A percentile compares a stretch with the other conserved stretches of the same genome.
Conservation (phyloP, 768 basidiomycete species). For the Paxillus ammoniavirescens region DNA sequence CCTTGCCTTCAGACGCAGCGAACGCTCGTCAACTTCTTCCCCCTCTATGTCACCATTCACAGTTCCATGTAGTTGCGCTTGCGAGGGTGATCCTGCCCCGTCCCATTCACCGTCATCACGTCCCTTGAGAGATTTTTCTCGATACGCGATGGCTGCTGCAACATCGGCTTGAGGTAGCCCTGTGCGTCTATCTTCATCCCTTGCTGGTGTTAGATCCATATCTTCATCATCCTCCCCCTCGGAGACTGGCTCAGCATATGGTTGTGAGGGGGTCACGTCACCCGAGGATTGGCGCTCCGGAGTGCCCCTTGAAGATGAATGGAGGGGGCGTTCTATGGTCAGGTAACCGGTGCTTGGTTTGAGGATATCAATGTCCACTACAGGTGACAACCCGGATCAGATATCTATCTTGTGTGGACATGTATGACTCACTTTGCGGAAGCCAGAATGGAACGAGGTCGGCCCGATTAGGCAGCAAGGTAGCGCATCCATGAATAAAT, state of each 20-base stretch:
- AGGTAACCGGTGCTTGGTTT: conserved; percentile 85
- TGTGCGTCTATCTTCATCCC: conserved; percentile 79
- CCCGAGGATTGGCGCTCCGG: conserved; percentile 46
- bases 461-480: conserved; percentile 86
- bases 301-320: conserved; percentile 43
- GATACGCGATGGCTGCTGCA: conserved; percentile 81
- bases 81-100: conserved; percentile 5
- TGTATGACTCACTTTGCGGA: conserved; percentile 69
- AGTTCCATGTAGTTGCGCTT: conserved; percentile 9
- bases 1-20: conserved; percentile 36
- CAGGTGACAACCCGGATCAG: background rate
- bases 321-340: conserved; percentile 72
- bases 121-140: conserved; percentile 76
- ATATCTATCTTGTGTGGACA: too few species aligned
- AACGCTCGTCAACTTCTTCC: conserved; percentile 31
- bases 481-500: conserved; percentile 97
- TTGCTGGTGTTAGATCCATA: conserved; percentile 62
- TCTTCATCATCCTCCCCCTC: conserved; percentile 94
- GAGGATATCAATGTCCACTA: conserved; percentile 93
- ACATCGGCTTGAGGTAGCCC: conserved; percentile 73
- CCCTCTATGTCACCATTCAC: conserved; percentile 30
- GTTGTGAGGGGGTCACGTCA: conserved; percentile 37
- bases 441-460: conserved; percentile 99
- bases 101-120: conserved; percentile 16
- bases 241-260: conserved; percentile 87